These are phyloP conservation scores for Termitomyces sp. DNA, from an alignment of 768 basidiomycete genomes.

Conservation along the genomic window DNA sequence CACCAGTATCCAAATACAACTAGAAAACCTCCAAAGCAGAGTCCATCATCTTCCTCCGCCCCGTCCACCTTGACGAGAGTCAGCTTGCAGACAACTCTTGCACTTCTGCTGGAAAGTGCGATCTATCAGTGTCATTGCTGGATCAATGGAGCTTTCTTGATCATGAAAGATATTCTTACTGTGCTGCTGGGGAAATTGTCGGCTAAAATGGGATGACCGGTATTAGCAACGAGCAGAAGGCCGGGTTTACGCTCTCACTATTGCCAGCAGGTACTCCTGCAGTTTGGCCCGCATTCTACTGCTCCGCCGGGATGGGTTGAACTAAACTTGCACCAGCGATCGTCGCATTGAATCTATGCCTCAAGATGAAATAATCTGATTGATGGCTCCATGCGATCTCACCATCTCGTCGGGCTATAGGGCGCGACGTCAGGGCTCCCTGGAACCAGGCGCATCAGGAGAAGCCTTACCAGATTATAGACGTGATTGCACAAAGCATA, in stretches of 20 bases:
- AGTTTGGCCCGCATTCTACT: slow-evolving; percentile 50
- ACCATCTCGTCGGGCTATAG: slow-evolving; percentile 60
- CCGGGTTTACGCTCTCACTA: slow-evolving; percentile 45
- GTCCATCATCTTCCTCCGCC: slow-evolving; percentile 4
- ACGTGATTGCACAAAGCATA: slow-evolving; percentile 55
- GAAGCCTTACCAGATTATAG: slow-evolving; percentile 41
- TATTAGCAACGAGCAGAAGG: slow-evolving; percentile 13
- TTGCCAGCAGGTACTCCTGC: slow-evolving; percentile 67
- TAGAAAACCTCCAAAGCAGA: background rate
- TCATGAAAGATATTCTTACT: slow-evolving; percentile 28
- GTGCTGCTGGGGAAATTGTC: slow-evolving; percentile 67
- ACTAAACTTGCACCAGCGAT: slow-evolving; percentile 69
- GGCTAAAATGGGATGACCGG: slow-evolving; percentile 32
- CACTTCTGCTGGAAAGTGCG: slow-evolving; percentile 24
- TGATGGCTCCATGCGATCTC: background rate
- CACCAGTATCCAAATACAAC: background rate
- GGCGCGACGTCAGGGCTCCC: slow-evolving; percentile 2
- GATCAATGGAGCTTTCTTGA: slow-evolving; percentile 12
- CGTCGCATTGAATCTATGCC: slow-evolving; percentile 58
- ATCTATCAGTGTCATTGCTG: slow-evolving; percentile 17
- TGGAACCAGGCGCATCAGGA: background rate
- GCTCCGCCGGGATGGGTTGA: slow-evolving; percentile 41
- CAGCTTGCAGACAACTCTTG: slow-evolving; percentile 19
- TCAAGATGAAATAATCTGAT: slow-evolving; percentile 7
- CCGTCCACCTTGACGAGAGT: background rate